Conservation (phyloP, 1,139 yeast species). For the Petasospora rhodanensis region DNA sequence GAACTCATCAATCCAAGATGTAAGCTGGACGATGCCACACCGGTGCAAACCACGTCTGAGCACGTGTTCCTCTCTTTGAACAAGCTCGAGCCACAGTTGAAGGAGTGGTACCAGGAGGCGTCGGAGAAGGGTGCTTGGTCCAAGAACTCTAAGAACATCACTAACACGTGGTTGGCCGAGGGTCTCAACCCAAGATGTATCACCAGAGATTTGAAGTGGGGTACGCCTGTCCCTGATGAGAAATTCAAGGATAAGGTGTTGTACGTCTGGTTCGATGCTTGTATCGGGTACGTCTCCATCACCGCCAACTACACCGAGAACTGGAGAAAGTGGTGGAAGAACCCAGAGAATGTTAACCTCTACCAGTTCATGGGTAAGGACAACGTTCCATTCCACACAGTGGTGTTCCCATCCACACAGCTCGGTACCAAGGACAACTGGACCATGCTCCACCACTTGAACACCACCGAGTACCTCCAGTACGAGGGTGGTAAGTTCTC, state of each 20-base stretch:
- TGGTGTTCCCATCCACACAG: slow-evolving; percentile 90
- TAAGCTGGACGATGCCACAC: slow-evolving; percentile 81
- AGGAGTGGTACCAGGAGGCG: slow-evolving; percentile 66
- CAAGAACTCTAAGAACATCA: slow-evolving; percentile 80
- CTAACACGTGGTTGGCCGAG: slow-evolving; percentile 89
- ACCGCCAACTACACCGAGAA: slow-evolving; percentile 88
- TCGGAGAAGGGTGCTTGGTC: slow-evolving; percentile 84
- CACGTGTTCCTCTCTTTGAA: slow-evolving; percentile 83
- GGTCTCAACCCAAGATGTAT: slow-evolving; percentile 94
- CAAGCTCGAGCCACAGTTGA: slow-evolving; percentile 71
- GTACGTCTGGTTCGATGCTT: slow-evolving; percentile 98
- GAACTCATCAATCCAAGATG: slow-evolving; percentile 93
- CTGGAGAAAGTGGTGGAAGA: slow-evolving; percentile 90
- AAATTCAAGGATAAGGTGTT: slow-evolving; percentile 82
- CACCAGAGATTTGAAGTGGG: slow-evolving; percentile 97
- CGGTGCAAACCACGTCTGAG: slow-evolving; percentile 74
- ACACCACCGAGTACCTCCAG: slow-evolving; percentile 93
- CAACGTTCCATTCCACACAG: slow-evolving; percentile 97
- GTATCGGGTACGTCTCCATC: slow-evolving; percentile 93
- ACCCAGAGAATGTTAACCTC: slow-evolving; percentile 77
- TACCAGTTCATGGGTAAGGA: slow-evolving; percentile 99
- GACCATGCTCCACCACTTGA: slow-evolving; percentile 88
- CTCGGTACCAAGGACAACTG: slow-evolving; percentile 84
- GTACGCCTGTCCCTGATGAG: slow-evolving; percentile 92
- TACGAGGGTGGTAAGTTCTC: slow-evolving; percentile 98